Evolutionary conservation across 73 alveolate species (phyloP).

Genomic region (Breviolum minutum): DNA sequence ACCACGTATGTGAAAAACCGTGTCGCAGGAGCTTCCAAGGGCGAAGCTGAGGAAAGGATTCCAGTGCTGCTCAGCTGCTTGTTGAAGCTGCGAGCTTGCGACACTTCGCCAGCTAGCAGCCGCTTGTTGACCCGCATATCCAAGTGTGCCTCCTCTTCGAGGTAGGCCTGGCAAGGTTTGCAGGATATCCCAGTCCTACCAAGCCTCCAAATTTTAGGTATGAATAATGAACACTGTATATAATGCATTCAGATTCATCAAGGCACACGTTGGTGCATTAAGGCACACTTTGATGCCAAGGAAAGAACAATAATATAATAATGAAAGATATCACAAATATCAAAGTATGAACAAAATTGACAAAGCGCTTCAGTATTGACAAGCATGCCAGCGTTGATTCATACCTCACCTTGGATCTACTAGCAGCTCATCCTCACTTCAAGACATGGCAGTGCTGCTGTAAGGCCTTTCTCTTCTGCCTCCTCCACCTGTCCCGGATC

Average conservation of each 20-base stretch:
- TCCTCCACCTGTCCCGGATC: conserved; percentile 12
- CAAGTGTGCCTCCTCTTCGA: conserved; percentile 75
- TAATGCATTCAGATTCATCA: too few relatives aligned
- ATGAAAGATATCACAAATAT: too few relatives aligned
- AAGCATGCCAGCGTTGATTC: too few relatives aligned
- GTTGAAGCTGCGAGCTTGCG: conserved; percentile 86
- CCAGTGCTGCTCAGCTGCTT: not conserved
- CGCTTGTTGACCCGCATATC: conserved; percentile 74
- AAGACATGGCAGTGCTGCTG: conserved; percentile 9
- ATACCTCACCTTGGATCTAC: too few relatives aligned
- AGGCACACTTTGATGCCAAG: too few relatives aligned
- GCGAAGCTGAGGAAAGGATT: not conserved
- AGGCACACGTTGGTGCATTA: too few relatives aligned
- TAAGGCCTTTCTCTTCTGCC: conserved; percentile 53
- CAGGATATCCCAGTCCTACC: not conserved
- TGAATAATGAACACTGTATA: not conserved
- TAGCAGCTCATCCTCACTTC: too few relatives aligned
- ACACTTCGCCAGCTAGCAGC: conserved; percentile 56
- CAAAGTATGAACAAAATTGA: too few relatives aligned
- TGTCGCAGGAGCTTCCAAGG: not conserved
- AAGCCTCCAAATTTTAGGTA: not conserved
- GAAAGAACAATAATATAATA: too few relatives aligned
- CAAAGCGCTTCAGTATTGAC: too few relatives aligned
- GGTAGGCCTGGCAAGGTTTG: conserved; percentile 30
- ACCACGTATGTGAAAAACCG: not conserved